These are phyloP conservation scores for Paramarasmius palmivorus DNA, from an alignment of 1,284 basidiomycete genomes.

Conservation along the genomic window DNA sequence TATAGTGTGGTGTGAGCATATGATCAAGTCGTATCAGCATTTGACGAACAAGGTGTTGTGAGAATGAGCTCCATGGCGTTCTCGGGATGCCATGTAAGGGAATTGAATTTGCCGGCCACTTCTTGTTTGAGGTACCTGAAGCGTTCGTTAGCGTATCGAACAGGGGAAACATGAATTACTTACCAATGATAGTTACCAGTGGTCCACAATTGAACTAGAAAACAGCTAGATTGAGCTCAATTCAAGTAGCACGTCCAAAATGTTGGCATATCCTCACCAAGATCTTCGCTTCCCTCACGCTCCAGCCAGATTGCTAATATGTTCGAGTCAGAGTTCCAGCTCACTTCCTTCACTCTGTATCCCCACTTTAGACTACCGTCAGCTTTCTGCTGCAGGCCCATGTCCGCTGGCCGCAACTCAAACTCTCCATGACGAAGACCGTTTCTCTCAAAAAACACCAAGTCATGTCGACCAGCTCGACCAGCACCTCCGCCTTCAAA, in stretches of 20 bases:
- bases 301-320: constrained; percentile 87
- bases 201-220: constrained; percentile 90
- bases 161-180: constrained; percentile 15
- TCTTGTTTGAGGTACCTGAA: constrained; percentile 90
- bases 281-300: constrained; percentile 56
- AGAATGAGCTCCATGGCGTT: constrained; percentile 67
- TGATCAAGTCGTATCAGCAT: background rate
- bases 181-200: constrained; percentile 96
- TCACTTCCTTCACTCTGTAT: constrained; percentile 73
- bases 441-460: constrained; percentile 96
- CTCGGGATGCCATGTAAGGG: constrained; percentile 88
- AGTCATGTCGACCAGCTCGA: constrained; percentile 73
- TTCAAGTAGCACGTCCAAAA: constrained; percentile 5
- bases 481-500: constrained; percentile 71
- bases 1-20: constrained; percentile 24
- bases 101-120: constrained; percentile 64
- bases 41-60: constrained; percentile 62
- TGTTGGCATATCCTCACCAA: constrained; percentile 48
- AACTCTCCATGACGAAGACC: constrained; percentile 93
- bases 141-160: constrained; percentile 11
- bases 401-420: constrained; percentile 46
- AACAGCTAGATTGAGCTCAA: background rate
- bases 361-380: constrained; percentile 44
- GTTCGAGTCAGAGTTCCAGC: constrained; percentile 90
- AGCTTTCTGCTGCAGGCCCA: constrained; percentile 27